These are phyloP conservation scores for Ministeria vibrans DNA, from an alignment of 78 protist genomes.

Conservation along the genomic window DNA sequence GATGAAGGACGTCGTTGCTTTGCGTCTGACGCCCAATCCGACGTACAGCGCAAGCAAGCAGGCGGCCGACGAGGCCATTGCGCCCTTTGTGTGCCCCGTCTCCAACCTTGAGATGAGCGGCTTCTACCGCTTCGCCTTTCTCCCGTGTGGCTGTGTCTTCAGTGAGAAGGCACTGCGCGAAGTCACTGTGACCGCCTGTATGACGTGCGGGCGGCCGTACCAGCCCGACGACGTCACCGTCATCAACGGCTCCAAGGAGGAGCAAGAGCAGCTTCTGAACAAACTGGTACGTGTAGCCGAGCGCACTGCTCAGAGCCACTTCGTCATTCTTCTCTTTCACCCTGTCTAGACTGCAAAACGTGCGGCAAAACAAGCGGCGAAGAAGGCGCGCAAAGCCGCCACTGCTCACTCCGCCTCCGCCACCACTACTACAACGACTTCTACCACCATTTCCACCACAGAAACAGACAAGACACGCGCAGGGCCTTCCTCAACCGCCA, in stretches of 20 bases:
- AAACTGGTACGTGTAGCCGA: neutral
- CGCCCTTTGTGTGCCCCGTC: neutral
- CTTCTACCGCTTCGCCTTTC: neutral
- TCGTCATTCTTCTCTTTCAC: no score
- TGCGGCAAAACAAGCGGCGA: no score
- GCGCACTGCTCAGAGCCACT: no score
- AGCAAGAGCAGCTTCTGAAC: neutral
- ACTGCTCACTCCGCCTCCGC: no score
- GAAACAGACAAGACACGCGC: no score
- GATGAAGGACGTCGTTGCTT: neutral
- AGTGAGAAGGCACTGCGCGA: conserved; percentile 3
- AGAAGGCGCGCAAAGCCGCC: no score
- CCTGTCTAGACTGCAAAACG: no score
- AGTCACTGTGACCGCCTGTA: neutral
- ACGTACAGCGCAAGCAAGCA: neutral
- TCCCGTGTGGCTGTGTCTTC: conserved; percentile 8
- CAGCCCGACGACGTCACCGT: neutral
- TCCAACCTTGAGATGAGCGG: neutral
- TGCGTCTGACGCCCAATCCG: neutral
- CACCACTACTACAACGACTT: no score
- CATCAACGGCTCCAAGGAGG: neutral
- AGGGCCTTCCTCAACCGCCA: no score
- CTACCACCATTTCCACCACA: no score
- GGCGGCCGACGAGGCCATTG: neutral
- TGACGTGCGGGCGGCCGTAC: neutral